Percentiles rank a stretch among this genome's conserved stretches.
phyloP scores from a whole-genome alignment of 2,329 filamentous ascomycete genomes.

The Raffaelea albimanens region DNA sequence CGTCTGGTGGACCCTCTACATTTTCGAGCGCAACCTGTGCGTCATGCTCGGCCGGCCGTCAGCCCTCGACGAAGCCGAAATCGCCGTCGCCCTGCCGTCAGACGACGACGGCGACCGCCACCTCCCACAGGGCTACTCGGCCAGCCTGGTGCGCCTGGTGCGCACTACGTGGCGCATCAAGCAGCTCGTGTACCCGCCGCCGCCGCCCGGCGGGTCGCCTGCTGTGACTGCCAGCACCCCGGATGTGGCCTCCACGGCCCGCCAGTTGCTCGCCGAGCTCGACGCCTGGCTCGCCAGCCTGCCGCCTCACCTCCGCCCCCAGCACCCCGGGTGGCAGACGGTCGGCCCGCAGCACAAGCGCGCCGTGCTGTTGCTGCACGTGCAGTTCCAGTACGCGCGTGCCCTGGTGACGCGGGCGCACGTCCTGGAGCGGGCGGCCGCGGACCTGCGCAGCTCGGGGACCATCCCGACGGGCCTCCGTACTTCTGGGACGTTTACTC shows the following conservation, averaged over 20 bases:
- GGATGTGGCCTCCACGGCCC: slow-evolving; percentile 1
- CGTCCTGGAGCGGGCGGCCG: slow-evolving; percentile 5
- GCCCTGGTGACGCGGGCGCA: slow-evolving; percentile 16
- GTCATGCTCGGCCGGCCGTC: slow-evolving; percentile 28
- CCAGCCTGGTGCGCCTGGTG: slow-evolving; percentile 5
- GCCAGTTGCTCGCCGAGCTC: slow-evolving; percentile 22
- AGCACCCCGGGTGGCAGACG: slow-evolving; percentile 25
- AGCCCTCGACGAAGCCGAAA: slow-evolving; percentile 27
- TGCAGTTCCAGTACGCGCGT: slow-evolving; percentile 28
- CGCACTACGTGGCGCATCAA: slow-evolving; percentile 11
- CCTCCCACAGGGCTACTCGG: slow-evolving; percentile 6
- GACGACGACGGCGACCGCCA: slow-evolving; percentile 12
- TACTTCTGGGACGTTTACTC: too few species aligned
- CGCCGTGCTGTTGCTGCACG: slow-evolving; percentile 27
- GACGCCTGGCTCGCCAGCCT: slow-evolving; percentile 20
- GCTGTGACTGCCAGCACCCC: not conserved
- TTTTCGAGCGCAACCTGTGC: slow-evolving; percentile 28
- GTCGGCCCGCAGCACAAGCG: slow-evolving; percentile 28
- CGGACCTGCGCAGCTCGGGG: not conserved
- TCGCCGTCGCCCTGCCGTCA: slow-evolving; percentile 23
- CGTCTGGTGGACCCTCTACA: slow-evolving; percentile 24
- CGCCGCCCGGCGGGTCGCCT: not conserved
- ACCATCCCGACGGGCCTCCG: too few species aligned
- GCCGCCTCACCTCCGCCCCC: slow-evolving; percentile 23
- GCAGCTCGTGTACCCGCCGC: slow-evolving; percentile 9